Percentiles rank a stretch among this genome's conserved stretches.
Evolutionary conservation across 192 early-diverging fungal genomes (phyloP).

Genomic region (Coemansia sp.): DNA sequence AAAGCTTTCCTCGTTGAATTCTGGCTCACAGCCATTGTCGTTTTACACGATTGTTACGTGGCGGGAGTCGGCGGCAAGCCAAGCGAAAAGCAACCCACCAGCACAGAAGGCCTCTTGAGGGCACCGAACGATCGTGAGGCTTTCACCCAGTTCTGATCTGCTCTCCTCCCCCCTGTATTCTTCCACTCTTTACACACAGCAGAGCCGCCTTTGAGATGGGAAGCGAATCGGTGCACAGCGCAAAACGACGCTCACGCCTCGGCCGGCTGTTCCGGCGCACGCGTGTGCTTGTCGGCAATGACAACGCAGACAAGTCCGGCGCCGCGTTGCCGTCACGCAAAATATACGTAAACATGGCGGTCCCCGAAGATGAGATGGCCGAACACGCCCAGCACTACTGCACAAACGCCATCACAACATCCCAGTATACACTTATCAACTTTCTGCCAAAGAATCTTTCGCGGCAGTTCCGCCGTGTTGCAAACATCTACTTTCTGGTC

Average conservation of each 20-base stretch:
- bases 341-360: conserved; percentile 67
- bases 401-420: conserved; percentile 83
- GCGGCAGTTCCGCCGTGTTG: conserved; percentile 85
- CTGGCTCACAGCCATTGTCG: too few relatives aligned
- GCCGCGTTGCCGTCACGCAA: conserved; percentile 33
- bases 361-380: conserved; percentile 59
- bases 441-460: conserved; percentile 93
- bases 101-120: too few relatives aligned
- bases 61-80: too few relatives aligned
- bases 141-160: too few relatives aligned
- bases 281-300: background rate
- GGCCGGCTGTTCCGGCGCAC: conserved; percentile 3
- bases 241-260: conserved; percentile 1
- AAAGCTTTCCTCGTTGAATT: too few relatives aligned
- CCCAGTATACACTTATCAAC: conserved; percentile 84
- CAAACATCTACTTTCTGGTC: conserved; percentile 87
- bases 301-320: conserved; percentile 13
- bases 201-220: conserved; percentile 1
- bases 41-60: too few relatives aligned
- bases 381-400: conserved; percentile 61
- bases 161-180: background rate
- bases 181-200: background rate
- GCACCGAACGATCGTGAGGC: background rate
- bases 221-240: background rate
- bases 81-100: too few relatives aligned